These are phyloP conservation scores for Termitomyces sp. DNA, from an alignment of 768 basidiomycete species.

Conservation along the genomic window DNA sequence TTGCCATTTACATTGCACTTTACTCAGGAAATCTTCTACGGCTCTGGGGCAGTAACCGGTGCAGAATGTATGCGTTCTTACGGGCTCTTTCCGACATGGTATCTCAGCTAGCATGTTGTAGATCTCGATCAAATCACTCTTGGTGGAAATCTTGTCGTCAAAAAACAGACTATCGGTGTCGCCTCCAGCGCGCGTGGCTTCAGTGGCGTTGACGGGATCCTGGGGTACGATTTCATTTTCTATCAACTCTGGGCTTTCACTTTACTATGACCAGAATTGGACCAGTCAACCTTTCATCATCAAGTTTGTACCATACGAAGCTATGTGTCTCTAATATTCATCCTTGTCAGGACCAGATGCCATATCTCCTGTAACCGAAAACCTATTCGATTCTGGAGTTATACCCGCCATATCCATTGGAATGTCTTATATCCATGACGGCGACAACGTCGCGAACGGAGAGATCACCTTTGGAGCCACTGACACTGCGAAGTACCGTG, in stretches of 20 bases:
- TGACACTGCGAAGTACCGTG: constrained; percentile 46
- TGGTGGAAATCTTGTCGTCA: constrained; percentile 37
- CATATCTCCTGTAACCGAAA: constrained; percentile 60
- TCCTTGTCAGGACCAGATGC: constrained; percentile 31
- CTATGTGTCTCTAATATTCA: too few species aligned
- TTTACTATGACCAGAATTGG: constrained; percentile 37
- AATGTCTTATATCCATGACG: constrained; percentile 51
- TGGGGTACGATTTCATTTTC: constrained; percentile 33
- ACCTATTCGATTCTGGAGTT: constrained; percentile 45
- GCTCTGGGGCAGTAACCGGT: constrained; percentile 53
- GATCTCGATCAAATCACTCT: constrained; percentile 50
- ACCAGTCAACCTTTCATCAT: constrained; percentile 41
- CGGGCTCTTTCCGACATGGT: background rate
- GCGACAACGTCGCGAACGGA: constrained; percentile 39
- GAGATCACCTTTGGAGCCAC: constrained; percentile 55
- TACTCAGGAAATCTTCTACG: constrained; percentile 49
- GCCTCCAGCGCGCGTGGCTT: constrained; percentile 43
- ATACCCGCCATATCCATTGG: constrained; percentile 47
- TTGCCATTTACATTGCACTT: background rate
- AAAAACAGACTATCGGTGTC: constrained; percentile 48
- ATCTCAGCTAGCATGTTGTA: constrained; percentile 18
- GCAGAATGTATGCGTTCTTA: constrained; percentile 41
- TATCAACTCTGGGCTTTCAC: background rate
- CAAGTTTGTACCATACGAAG: constrained; percentile 1
- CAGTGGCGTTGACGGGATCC: constrained; percentile 48